Evolutionary conservation across 225 moss, liverwort and hornwort species (phyloP).

Genomic region (Marchantia polymorpha): DNA sequence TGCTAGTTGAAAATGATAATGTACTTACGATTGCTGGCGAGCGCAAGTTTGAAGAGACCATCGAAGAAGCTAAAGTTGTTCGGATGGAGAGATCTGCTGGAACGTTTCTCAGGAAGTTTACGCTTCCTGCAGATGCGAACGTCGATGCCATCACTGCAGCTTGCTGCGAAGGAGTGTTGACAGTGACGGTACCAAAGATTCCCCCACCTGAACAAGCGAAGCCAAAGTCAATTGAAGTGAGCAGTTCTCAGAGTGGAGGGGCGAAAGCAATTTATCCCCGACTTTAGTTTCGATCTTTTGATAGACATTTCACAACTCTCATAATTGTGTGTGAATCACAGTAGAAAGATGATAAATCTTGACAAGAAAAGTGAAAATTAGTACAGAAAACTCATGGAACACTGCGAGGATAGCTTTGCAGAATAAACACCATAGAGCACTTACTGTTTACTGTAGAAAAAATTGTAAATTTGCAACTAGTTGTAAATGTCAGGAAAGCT

Average conservation of each 20-base stretch:
- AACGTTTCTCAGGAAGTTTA: conserved; percentile 51
- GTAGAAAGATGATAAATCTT: too few species aligned
- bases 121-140: conserved; percentile 43
- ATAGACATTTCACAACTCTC: too few species aligned
- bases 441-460: too few species aligned
- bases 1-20: conserved; percentile 55
- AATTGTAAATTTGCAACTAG: too few species aligned
- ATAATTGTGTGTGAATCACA: too few species aligned
- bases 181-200: conserved; percentile 42
- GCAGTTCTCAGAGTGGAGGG: background rate
- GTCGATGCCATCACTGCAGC: conserved; percentile 43
- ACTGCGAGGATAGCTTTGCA: too few species aligned
- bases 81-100: conserved; percentile 46
- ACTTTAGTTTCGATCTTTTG: background rate
- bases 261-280: background rate
- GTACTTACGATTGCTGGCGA: conserved; percentile 50
- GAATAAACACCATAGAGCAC: too few species aligned
- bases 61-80: conserved; percentile 44
- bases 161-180: conserved; percentile 48
- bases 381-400: too few species aligned
- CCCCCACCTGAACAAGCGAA: conserved; percentile 24
- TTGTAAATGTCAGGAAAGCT: too few species aligned
- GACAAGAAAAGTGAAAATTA: too few species aligned
- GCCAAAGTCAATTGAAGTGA: conserved; percentile 15
- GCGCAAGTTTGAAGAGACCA: conserved; percentile 38